These are phyloP conservation scores for Acidomyces sp. DNA, from an alignment of 495 filamentous ascomycete species.

Conservation along the genomic window DNA sequence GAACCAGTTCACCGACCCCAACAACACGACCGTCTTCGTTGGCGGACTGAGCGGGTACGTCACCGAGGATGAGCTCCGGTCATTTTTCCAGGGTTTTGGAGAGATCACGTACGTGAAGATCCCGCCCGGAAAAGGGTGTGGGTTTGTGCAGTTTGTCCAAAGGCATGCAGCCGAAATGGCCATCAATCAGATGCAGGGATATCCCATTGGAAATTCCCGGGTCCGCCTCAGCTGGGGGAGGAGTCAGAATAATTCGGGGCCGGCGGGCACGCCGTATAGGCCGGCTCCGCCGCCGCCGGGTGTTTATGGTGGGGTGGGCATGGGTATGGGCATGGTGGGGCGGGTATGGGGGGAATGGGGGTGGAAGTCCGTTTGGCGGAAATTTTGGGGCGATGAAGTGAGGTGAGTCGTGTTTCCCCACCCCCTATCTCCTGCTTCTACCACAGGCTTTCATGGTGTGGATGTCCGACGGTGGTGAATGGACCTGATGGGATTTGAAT, in stretches of 20 bases:
- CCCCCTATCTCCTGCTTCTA: too few relatives aligned
- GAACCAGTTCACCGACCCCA: constrained; percentile 99
- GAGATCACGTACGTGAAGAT: constrained; percentile 99
- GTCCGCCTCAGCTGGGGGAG: constrained; percentile 96
- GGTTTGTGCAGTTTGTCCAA: constrained; percentile 98
- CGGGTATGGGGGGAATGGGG: too few relatives aligned
- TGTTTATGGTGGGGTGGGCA: constrained; percentile 74
- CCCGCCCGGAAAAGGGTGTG: constrained; percentile 95
- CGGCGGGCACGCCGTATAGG: constrained; percentile 91
- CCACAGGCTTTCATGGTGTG: too few relatives aligned
- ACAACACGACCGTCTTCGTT: constrained; percentile 99
- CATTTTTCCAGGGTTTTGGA: constrained; percentile 99
- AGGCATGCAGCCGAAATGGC: constrained; percentile 99
- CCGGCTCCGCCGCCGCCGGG: constrained; percentile 78
- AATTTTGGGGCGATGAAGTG: constrained; percentile 15
- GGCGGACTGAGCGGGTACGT: constrained; percentile 96
- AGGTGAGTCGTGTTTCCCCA: too few relatives aligned
- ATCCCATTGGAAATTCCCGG: constrained; percentile 96
- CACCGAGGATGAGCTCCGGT: constrained; percentile 96
- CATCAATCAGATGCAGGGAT: constrained; percentile 99
- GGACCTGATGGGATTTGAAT: too few relatives aligned
- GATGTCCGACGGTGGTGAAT: too few relatives aligned
- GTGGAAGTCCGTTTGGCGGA: too few relatives aligned
- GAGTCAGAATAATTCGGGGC: constrained; percentile 97
- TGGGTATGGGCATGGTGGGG: constrained; percentile 30